Conservation (phyloP, 2,329 filamentous ascomycete genomes). For the Hypoxylon rubiginosum region DNA sequence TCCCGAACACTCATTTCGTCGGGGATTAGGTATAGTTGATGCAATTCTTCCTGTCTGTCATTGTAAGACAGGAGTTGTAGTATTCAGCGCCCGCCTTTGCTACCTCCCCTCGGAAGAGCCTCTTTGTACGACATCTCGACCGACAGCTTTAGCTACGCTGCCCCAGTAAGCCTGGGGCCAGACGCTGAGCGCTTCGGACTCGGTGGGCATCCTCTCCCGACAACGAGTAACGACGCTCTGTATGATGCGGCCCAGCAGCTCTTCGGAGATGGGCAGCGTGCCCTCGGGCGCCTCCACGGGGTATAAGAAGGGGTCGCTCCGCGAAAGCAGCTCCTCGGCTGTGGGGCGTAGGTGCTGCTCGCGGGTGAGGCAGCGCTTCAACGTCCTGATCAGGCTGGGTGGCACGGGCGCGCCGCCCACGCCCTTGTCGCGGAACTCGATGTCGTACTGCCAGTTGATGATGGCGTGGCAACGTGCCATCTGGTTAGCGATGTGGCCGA, state of each 20-base stretch:
- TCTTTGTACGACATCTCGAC: conserved; percentile 45
- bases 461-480: conserved; percentile 90
- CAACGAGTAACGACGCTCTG: conserved; percentile 73
- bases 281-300: conserved; percentile 69
- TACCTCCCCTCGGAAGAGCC: conserved; percentile 6
- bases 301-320: conserved; percentile 73
- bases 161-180: conserved; percentile 75
- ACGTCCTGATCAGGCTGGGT: conserved; percentile 69
- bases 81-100: background rate
- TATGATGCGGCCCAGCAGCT: conserved; percentile 72
- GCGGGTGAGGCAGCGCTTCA: conserved; percentile 73
- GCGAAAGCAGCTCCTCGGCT: conserved; percentile 71
- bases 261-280: conserved; percentile 72
- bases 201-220: conserved; percentile 69
- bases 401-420: conserved; percentile 75
- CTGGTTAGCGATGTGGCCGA: conserved; percentile 89
- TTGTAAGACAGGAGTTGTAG: background rate
- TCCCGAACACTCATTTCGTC: background rate
- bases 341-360: conserved; percentile 74
- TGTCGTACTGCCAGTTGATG: conserved; percentile 80
- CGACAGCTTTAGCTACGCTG: conserved; percentile 67
- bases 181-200: conserved; percentile 66
- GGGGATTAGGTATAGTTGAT: background rate
- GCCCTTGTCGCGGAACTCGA: conserved; percentile 78
- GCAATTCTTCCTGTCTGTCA: background rate